phyloP scores from a whole-genome alignment of 2,329 filamentous ascomycete species.

The Dothistroma pini region DNA sequence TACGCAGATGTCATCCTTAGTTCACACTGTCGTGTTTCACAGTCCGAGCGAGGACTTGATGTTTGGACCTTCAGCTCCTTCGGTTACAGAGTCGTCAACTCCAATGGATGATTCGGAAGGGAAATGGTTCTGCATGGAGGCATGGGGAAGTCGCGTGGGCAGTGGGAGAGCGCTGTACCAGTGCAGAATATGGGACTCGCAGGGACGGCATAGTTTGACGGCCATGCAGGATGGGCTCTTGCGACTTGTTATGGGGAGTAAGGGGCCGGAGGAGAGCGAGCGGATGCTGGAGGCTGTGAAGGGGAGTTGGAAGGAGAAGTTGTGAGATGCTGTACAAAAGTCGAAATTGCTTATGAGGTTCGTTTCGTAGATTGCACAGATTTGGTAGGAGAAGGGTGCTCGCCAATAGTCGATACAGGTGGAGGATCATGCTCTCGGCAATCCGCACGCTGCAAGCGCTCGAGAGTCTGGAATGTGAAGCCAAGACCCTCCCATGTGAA shows the following conservation, averaged over 20 bases:
- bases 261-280: background rate
- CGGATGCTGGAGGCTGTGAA: background rate
- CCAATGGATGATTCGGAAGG: conserved; percentile 33
- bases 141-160: conserved; percentile 43
- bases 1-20: conserved; percentile 46
- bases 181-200: conserved; percentile 44
- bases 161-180: conserved; percentile 48
- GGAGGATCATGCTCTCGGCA: no score
- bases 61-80: conserved; percentile 29
- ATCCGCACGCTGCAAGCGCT: no score
- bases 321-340: background rate
- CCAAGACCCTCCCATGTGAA: no score
- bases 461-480: no score
- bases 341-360: background rate
- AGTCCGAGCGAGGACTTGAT: conserved; percentile 38
- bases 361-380: no score
- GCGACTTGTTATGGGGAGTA: conserved; percentile 18
- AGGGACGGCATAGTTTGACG: conserved; percentile 45
- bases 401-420: no score
- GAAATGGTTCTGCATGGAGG: conserved; percentile 50
- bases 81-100: background rate
- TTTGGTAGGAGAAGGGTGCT: no score
- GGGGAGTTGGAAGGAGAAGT: conserved; percentile 16
- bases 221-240: conserved; percentile 51
- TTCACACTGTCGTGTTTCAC: conserved; percentile 50